A percentile compares a stretch with the other conserved stretches of the same genome.
Conservation (phyloP, 768 basidiomycete species). For the Amanita exitialis region DNA sequence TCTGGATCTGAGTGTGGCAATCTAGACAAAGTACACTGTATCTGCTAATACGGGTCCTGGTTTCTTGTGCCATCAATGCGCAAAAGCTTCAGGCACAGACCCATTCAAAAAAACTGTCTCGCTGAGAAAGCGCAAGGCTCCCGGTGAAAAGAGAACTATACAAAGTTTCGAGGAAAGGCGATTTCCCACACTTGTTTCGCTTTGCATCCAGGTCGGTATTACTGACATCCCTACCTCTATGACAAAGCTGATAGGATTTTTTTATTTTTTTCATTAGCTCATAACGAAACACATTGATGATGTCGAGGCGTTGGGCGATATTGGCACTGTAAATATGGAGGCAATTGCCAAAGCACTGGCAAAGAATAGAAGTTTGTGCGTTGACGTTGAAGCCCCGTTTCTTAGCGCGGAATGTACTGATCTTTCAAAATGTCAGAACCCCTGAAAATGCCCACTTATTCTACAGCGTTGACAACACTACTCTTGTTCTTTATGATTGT, state of each 20-base stretch:
- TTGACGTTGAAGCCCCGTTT: conserved; percentile 12
- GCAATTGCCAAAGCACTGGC: conserved; percentile 76
- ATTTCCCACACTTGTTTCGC: conserved; percentile 59
- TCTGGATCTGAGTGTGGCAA: neutral
- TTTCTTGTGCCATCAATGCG: conserved; percentile 79
- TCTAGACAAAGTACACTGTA: conserved; percentile 80
- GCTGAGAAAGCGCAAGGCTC: conserved; percentile 51
- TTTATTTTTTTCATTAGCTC: conserved; percentile 41
- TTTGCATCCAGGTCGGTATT: conserved; percentile 67
- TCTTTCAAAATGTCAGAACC: conserved; percentile 35
- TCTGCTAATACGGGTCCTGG: conserved; percentile 62
- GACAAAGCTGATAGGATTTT: neutral
- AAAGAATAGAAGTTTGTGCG: conserved; percentile 74
- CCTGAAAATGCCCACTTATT: conserved; percentile 76
- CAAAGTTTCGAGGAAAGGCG: conserved; percentile 60
- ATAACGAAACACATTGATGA: conserved; percentile 83
- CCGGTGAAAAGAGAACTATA: conserved; percentile 59
- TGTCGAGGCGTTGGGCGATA: conserved; percentile 82
- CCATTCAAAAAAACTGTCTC: conserved; percentile 76
- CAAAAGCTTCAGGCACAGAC: conserved; percentile 66
- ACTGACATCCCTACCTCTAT: neutral
- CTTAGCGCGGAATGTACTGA: neutral
- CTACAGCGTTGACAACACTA: conserved; percentile 61
- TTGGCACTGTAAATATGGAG: conserved; percentile 77
- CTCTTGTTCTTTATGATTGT: conserved; percentile 75